These are phyloP conservation scores for Aurantiochytrium sp. DNA, from an alignment of 108 stramenopile species.

Conservation along the genomic window DNA sequence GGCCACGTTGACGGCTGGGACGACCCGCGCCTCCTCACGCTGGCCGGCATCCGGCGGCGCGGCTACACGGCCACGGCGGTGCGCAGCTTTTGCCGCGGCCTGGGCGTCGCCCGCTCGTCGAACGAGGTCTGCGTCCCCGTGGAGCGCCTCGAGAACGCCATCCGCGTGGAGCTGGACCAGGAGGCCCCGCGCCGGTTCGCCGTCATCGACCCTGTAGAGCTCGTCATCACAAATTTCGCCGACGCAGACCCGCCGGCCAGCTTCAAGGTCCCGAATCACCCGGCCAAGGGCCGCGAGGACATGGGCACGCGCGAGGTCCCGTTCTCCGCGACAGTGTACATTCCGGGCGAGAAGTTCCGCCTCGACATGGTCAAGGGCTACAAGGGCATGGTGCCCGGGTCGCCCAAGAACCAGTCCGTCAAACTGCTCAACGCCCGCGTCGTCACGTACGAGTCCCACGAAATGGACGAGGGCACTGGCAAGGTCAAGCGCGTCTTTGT, in stretches of 20 bases:
- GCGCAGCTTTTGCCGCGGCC: conserved; percentile 87
- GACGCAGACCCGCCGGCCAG: conserved; percentile 62
- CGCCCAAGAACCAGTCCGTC: conserved; percentile 41
- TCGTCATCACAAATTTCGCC: conserved; percentile 71
- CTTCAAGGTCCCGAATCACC: conserved; percentile 77
- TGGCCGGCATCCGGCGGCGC: conserved; percentile 83
- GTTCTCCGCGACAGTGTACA: conserved; percentile 73
- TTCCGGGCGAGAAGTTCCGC: conserved; percentile 84
- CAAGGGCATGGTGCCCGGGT: conserved; percentile 80
- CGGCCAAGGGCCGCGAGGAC: conserved; percentile 69
- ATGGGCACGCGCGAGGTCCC: conserved; percentile 48
- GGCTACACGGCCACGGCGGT: conserved; percentile 89
- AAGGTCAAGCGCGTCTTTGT: conserved; percentile 51
- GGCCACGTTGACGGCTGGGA: conserved; percentile 76
- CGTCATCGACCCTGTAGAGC: conserved; percentile 75
- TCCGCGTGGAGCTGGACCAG: conserved; percentile 45
- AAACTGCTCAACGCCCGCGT: conserved; percentile 46
- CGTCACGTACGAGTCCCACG: conserved; percentile 67
- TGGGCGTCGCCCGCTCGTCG: conserved; percentile 78
- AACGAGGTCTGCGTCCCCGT: conserved; percentile 84
- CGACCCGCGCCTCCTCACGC: conserved; percentile 97
- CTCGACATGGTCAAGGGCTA: conserved; percentile 70
- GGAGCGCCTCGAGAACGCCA: conserved; percentile 63
- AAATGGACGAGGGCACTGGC: conserved; percentile 65
- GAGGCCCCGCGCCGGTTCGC: conserved; percentile 80